Conservation (phyloP, 2,329 filamentous ascomycete genomes). For the Chalaropsis thielavioides region DNA sequence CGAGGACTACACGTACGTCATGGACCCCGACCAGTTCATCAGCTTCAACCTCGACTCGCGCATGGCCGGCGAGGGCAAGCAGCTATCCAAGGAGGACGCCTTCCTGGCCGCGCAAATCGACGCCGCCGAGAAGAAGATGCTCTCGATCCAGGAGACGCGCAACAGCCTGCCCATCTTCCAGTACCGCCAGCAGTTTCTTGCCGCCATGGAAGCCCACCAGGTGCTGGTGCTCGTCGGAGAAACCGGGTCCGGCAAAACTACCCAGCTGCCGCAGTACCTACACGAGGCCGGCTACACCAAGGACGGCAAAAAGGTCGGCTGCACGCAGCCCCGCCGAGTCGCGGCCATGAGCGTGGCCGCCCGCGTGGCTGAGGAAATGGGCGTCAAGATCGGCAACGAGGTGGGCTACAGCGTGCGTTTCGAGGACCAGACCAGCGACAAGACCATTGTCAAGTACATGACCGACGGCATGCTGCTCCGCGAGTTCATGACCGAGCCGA, state of each 20-base stretch:
- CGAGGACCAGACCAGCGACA: slow-evolving; percentile 80
- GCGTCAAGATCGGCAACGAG: slow-evolving; percentile 75
- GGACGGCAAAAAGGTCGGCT: slow-evolving; percentile 69
- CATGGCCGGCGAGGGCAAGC: slow-evolving; percentile 55
- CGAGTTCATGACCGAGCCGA: slow-evolving; percentile 79
- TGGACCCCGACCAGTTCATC: slow-evolving; percentile 80
- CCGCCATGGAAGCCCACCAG: slow-evolving; percentile 75
- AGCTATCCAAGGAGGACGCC: slow-evolving; percentile 62
- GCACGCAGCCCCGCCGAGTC: slow-evolving; percentile 87
- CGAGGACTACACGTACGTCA: slow-evolving; percentile 72
- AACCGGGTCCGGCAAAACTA: slow-evolving; percentile 91
- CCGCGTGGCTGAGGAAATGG: slow-evolving; percentile 89
- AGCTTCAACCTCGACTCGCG: slow-evolving; percentile 66
- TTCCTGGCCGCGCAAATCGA: slow-evolving; percentile 69
- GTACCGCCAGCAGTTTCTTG: slow-evolving; percentile 71
- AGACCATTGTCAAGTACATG: slow-evolving; percentile 89
- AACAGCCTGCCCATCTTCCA: slow-evolving; percentile 83
- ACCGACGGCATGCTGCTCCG: slow-evolving; percentile 90
- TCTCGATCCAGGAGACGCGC: slow-evolving; percentile 79
- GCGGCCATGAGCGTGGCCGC: slow-evolving; percentile 96
- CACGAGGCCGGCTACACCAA: slow-evolving; percentile 85
- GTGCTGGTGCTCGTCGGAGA: slow-evolving; percentile 86
- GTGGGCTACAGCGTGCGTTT: slow-evolving; percentile 94
- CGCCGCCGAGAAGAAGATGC: slow-evolving; percentile 73
- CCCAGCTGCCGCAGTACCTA: slow-evolving; percentile 84